These are phyloP conservation scores for Fusarium siculi DNA, from an alignment of 2,329 filamentous ascomycete species.

Conservation along the genomic window DNA sequence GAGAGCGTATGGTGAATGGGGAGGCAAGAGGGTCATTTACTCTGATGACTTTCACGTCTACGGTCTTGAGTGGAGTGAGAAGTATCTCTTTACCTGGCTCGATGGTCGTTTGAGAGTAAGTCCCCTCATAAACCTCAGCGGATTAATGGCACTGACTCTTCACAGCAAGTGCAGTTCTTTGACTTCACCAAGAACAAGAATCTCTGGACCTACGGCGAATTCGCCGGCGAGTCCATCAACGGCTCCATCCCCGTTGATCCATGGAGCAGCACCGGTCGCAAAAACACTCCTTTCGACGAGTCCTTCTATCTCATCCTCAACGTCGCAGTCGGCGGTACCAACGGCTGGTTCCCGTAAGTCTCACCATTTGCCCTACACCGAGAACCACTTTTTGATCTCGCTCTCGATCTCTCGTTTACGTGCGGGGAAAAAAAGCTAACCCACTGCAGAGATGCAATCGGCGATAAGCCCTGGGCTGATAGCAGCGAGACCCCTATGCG, in stretches of 20 bases:
- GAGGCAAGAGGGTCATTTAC: conserved; percentile 49
- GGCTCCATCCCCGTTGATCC: conserved; percentile 55
- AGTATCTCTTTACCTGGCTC: conserved; percentile 63
- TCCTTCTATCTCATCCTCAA: conserved; percentile 62
- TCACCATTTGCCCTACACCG: neutral
- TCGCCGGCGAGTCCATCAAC: conserved; percentile 53
- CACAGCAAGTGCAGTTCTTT: conserved; percentile 40
- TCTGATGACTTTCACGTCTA: conserved; percentile 59
- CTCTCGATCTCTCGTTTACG: neutral
- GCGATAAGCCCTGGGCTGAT: conserved; percentile 58
- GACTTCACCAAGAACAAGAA: conserved; percentile 50
- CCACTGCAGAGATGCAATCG: conserved; percentile 50
- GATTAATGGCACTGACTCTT: neutral
- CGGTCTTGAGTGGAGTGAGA: conserved; percentile 61
- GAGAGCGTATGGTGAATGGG: conserved; percentile 46
- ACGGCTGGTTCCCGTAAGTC: conserved; percentile 58
- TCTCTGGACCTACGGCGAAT: conserved; percentile 51
- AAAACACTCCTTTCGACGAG: conserved; percentile 61
- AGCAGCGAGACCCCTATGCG: conserved; percentile 49
- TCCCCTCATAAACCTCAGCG: fast-evolving
- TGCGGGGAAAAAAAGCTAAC: conserved; percentile 17
- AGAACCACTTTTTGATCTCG: neutral
- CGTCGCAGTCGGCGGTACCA: conserved; percentile 60
- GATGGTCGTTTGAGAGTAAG: conserved; percentile 55
- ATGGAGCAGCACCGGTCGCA: conserved; percentile 52